Evolutionary conservation across 306 rosid species (phyloP).

Genomic region (Arachis hypogaea): DNA sequence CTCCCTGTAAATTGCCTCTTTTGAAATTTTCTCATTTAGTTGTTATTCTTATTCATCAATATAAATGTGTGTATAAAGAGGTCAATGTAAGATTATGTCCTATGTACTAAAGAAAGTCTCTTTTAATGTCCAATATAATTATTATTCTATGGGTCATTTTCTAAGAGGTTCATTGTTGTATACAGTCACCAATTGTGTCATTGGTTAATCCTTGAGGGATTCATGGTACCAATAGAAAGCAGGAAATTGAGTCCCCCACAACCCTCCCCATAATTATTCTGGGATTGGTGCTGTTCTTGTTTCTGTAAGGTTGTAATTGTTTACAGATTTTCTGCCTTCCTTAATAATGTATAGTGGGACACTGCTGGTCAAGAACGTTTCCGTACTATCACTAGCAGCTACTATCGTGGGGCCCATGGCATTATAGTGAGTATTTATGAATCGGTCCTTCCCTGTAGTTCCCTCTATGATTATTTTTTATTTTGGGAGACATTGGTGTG

Average conservation of each 20-base stretch:
- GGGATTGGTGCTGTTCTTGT: conserved; percentile 27
- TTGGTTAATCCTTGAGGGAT: conserved; percentile 18
- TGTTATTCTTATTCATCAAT: neutral
- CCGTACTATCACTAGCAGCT: conserved; percentile 98
- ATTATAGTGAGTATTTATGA: conserved; percentile 71
- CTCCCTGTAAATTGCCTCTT: conserved; percentile 21
- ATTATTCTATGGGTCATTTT: conserved; percentile 6
- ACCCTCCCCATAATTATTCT: neutral
- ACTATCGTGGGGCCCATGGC: conserved; percentile 99
- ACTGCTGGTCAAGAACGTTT: conserved; percentile 99
- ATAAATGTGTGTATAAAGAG: conserved; percentile 12
- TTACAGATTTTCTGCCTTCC: conserved; percentile 37
- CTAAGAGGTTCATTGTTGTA: conserved; percentile 20
- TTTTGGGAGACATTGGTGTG: conserved; percentile 33
- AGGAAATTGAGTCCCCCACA: neutral
- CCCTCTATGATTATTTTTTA: neutral
- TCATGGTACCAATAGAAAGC: neutral
- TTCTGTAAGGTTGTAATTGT: conserved; percentile 17
- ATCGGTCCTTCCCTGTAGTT: conserved; percentile 3
- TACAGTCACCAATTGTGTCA: conserved; percentile 14
- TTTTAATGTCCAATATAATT: neutral
- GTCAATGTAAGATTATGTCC: conserved; percentile 12
- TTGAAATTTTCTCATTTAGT: conserved; percentile 11
- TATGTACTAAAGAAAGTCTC: conserved; percentile 2
- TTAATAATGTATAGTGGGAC: conserved; percentile 77